Conservation (phyloP, 495 filamentous ascomycete species). For the Glutinoglossum americanum region DNA sequence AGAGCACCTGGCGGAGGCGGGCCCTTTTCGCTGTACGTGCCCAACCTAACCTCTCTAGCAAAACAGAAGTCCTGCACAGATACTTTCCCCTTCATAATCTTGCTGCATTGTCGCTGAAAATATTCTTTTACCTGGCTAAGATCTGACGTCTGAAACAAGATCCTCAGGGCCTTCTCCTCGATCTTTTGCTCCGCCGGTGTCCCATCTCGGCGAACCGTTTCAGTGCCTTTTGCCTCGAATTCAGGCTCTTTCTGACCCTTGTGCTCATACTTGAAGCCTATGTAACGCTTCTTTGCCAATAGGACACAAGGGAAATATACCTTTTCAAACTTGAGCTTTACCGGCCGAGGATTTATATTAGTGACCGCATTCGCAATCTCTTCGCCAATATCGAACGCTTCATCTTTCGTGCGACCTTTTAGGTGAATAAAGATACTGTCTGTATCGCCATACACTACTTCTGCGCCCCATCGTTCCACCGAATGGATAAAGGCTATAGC, state of each 20-base stretch:
- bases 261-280: slow-evolving; percentile 89
- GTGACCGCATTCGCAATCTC: slow-evolving; percentile 87
- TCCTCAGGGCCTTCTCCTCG: slow-evolving; percentile 78
- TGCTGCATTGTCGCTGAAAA: slow-evolving; percentile 74
- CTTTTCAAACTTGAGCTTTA: slow-evolving; percentile 97
- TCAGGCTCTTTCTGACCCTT: slow-evolving; percentile 59
- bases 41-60: slow-evolving; percentile 75
- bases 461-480: slow-evolving; percentile 67
- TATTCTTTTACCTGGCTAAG: slow-evolving; percentile 78
- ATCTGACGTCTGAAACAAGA: slow-evolving; percentile 76
- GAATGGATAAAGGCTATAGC: slow-evolving; percentile 86
- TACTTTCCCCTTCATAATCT: slow-evolving; percentile 76
- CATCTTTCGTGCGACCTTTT: slow-evolving; percentile 61
- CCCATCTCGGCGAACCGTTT: slow-evolving; percentile 86
- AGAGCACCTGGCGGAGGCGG: slow-evolving; percentile 69
- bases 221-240: slow-evolving; percentile 95
- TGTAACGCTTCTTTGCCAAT: slow-evolving; percentile 92
- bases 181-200: slow-evolving; percentile 94
- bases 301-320: slow-evolving; percentile 90
- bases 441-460: slow-evolving; percentile 95
- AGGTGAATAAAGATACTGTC: slow-evolving; percentile 91
- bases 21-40: slow-evolving; percentile 65
- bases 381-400: slow-evolving; percentile 81
- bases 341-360: slow-evolving; percentile 68
- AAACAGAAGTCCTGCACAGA: slow-evolving; percentile 94